These are phyloP conservation scores for Pyricularia sp. DNA, from an alignment of 2,329 filamentous ascomycete species.

Conservation along the genomic window DNA sequence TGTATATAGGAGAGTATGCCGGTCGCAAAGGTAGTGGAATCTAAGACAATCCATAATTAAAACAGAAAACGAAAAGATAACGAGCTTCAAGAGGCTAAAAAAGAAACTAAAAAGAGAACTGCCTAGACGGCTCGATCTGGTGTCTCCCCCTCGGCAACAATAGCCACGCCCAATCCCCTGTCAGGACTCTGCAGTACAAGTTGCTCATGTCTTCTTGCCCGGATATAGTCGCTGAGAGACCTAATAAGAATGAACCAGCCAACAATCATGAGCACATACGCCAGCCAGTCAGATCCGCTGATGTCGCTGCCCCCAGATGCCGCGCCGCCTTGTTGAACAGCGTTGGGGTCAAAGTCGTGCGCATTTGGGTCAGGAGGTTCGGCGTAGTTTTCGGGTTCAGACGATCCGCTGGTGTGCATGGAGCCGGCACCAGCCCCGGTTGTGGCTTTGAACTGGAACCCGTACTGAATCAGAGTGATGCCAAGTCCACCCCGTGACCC, in stretches of 20 bases:
- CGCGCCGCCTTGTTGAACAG: conserved; percentile 35
- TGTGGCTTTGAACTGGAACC: conserved; percentile 79
- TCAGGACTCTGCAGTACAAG: conserved; percentile 88
- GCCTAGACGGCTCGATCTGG: conserved; percentile 60
- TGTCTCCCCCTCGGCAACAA: conserved; percentile 76
- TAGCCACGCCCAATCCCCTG: conserved; percentile 66
- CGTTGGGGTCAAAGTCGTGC: conserved; percentile 71
- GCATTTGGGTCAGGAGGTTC: conserved; percentile 77
- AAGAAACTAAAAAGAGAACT: conserved; percentile 1
- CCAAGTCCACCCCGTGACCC: conserved; percentile 88
- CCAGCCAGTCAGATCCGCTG: conserved; percentile 71
- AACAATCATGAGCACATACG: conserved; percentile 88
- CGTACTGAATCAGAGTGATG: conserved; percentile 90
- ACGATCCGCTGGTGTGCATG: conserved; percentile 24
- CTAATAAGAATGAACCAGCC: conserved; percentile 97
- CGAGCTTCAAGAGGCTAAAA: neutral
- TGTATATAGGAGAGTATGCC: neutral
- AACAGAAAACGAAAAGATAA: neutral
- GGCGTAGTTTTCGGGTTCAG: conserved; percentile 38
- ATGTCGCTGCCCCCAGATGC: conserved; percentile 35
- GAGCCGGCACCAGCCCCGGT: conserved; percentile 18
- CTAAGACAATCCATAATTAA: neutral
- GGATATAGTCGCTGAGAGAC: conserved; percentile 81
- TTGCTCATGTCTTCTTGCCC: conserved; percentile 80
- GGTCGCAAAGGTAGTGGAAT: neutral